These are phyloP conservation scores for Piper longum DNA, from an alignment of 164 flowering plant species.

Conservation along the genomic window DNA sequence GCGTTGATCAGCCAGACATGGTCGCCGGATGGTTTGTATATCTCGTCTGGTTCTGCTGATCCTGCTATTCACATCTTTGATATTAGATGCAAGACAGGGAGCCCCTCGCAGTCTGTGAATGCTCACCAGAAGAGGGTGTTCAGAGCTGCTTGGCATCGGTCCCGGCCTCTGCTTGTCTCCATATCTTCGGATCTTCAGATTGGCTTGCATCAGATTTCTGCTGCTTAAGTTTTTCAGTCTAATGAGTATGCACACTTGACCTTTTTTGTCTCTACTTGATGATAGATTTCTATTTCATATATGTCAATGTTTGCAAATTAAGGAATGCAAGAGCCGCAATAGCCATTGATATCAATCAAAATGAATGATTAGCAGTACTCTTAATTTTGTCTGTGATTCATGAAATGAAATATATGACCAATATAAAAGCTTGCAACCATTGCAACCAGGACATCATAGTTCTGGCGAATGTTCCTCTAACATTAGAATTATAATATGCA, in stretches of 20 bases:
- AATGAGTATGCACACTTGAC: not conserved
- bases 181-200: slow-evolving; percentile 80
- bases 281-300: not conserved
- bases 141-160: slow-evolving; percentile 74
- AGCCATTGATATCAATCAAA: no score
- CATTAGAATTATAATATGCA: no score
- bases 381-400: no score
- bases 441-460: not conserved
- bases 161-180: slow-evolving; percentile 70
- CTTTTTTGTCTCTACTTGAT: not conserved
- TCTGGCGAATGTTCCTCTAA: not conserved
- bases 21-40: slow-evolving; percentile 87
- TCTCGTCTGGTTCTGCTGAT: slow-evolving; percentile 84
- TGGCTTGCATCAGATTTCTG: slow-evolving; percentile 55
- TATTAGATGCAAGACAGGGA: slow-evolving; percentile 52
- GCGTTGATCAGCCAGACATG: slow-evolving; percentile 90
- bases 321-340: no score
- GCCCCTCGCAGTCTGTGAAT: slow-evolving; percentile 68
- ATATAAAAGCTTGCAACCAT: not conserved
- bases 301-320: not conserved
- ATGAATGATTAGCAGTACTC: not conserved
- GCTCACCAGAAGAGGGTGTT: slow-evolving; percentile 93
- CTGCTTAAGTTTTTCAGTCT: not conserved
- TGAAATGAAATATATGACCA: not conserved
- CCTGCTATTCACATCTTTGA: slow-evolving; percentile 85